phyloP scores from a whole-genome alignment of 495 filamentous ascomycete species.

The Hypoxylon intermedium region DNA sequence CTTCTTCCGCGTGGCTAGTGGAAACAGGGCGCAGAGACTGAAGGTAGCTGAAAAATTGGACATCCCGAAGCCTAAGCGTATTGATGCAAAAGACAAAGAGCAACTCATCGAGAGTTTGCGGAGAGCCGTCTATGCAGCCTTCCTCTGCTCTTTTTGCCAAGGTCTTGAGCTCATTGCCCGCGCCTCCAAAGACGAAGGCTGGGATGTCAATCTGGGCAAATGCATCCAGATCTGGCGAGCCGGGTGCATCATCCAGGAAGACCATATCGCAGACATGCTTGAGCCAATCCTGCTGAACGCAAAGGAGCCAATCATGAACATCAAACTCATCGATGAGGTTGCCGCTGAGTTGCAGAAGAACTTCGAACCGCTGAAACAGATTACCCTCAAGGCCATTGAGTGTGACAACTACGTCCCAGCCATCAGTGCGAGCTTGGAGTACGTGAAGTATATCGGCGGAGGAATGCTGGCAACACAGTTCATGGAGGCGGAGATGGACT shows the following conservation, averaged over 20 bases:
- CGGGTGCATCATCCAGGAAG: slow-evolving; percentile 77
- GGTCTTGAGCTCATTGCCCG: slow-evolving; percentile 71
- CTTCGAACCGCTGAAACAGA: slow-evolving; percentile 61
- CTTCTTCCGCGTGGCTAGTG: slow-evolving; percentile 70
- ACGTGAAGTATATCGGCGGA: slow-evolving; percentile 64
- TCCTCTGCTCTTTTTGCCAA: slow-evolving; percentile 70
- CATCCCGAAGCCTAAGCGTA: slow-evolving; percentile 50
- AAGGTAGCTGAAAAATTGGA: slow-evolving; percentile 46
- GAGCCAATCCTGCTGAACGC: slow-evolving; percentile 38
- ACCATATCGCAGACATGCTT: slow-evolving; percentile 68
- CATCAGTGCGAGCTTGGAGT: slow-evolving; percentile 71
- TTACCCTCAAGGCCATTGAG: slow-evolving; percentile 63
- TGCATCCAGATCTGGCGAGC: slow-evolving; percentile 74
- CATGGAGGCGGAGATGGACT: slow-evolving; percentile 79
- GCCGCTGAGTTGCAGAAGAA: slow-evolving; percentile 60
- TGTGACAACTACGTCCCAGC: slow-evolving; percentile 70
- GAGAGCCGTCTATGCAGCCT: slow-evolving; percentile 66
- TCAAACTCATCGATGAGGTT: slow-evolving; percentile 51
- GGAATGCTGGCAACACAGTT: slow-evolving; percentile 67
- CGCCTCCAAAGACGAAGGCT: slow-evolving; percentile 66
- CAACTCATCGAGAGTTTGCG: slow-evolving; percentile 66
- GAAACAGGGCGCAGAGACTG: slow-evolving; percentile 64
- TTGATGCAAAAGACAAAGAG: slow-evolving; percentile 51
- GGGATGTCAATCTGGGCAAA: slow-evolving; percentile 65
- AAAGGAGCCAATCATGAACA: slow-evolving; percentile 31